Percentiles rank a stretch among this genome's conserved stretches.
These are phyloP conservation scores for Pterocarpus macrocarpus DNA, from an alignment of 306 rosid genomes.

Conservation along the genomic window DNA sequence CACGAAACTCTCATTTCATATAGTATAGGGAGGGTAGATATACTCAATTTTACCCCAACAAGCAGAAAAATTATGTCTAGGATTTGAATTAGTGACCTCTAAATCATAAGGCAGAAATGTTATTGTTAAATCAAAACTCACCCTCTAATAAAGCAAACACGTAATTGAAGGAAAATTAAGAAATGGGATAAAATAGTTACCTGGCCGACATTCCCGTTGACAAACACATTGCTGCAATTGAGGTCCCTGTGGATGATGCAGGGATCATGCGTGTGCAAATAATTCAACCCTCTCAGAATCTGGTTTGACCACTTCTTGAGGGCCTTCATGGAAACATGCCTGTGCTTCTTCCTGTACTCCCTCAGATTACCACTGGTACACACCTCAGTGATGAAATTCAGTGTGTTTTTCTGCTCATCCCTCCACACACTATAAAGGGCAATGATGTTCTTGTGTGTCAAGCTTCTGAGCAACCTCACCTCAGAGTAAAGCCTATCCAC, in stretches of 20 bases:
- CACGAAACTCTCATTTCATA: too few species aligned
- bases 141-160: slow-evolving; percentile 36
- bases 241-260: slow-evolving; percentile 97
- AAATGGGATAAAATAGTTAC: slow-evolving; percentile 41
- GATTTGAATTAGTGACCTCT: too few species aligned
- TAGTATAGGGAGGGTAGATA: too few species aligned
- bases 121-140: too few species aligned
- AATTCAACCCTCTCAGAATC: slow-evolving; percentile 79
- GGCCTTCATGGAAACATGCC: slow-evolving; percentile 83
- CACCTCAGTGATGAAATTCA: slow-evolving; percentile 94
- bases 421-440: slow-evolving; percentile 75
- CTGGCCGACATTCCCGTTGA: slow-evolving; percentile 93
- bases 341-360: slow-evolving; percentile 87
- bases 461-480: slow-evolving; percentile 69
- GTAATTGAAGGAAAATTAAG: neutral
- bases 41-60: too few species aligned
- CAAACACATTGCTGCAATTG: slow-evolving; percentile 93
- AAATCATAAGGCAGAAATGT: too few species aligned
- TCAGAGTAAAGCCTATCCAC: slow-evolving; percentile 81
- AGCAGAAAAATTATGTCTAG: too few species aligned
- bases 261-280: slow-evolving; percentile 84
- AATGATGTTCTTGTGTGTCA: slow-evolving; percentile 73
- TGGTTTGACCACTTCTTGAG: slow-evolving; percentile 90
- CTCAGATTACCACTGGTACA: slow-evolving; percentile 92
- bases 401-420: slow-evolving; percentile 52